Percentiles rank a stretch among this genome's conserved stretches.
phyloP scores from a whole-genome alignment of 1,139 yeast species.

The Geotrichum restrictum region DNA sequence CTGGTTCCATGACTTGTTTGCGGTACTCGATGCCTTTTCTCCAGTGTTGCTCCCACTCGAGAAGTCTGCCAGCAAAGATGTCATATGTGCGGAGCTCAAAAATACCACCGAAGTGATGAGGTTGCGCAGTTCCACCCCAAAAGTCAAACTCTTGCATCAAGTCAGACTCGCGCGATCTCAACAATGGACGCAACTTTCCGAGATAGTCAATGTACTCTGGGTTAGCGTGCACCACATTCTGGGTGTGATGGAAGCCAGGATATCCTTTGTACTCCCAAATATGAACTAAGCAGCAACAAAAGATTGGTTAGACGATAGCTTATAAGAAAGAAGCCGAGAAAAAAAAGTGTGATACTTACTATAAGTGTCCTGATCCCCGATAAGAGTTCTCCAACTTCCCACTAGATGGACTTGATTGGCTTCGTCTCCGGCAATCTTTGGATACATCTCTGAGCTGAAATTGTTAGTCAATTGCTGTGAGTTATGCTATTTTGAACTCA shows the following conservation, averaged over 20 bases:
- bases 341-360: not conserved
- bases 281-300: slow-evolving; percentile 32
- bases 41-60: slow-evolving; percentile 46
- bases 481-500: slow-evolving; percentile 19
- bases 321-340: not conserved
- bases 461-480: not conserved
- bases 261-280: slow-evolving; percentile 46
- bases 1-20: slow-evolving; percentile 46
- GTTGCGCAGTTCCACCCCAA: slow-evolving; percentile 47
- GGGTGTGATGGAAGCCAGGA: slow-evolving; percentile 42
- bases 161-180: slow-evolving; percentile 38
- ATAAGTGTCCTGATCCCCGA: slow-evolving; percentile 42
- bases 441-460: slow-evolving; percentile 34
- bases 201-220: slow-evolving; percentile 35
- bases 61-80: slow-evolving; percentile 40
- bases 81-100: slow-evolving; percentile 43
- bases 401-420: slow-evolving; percentile 39
- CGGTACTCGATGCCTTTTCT: slow-evolving; percentile 42
- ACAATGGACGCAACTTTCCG: slow-evolving; percentile 34
- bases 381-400: slow-evolving; percentile 44
- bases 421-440: slow-evolving; percentile 37
- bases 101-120: slow-evolving; percentile 42
- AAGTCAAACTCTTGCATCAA: slow-evolving; percentile 44
- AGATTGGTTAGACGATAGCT: not conserved
- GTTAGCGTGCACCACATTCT: slow-evolving; percentile 37